Evolutionary conservation across 306 rosid genomes (phyloP).

Genomic region (Rosa chinensis): DNA sequence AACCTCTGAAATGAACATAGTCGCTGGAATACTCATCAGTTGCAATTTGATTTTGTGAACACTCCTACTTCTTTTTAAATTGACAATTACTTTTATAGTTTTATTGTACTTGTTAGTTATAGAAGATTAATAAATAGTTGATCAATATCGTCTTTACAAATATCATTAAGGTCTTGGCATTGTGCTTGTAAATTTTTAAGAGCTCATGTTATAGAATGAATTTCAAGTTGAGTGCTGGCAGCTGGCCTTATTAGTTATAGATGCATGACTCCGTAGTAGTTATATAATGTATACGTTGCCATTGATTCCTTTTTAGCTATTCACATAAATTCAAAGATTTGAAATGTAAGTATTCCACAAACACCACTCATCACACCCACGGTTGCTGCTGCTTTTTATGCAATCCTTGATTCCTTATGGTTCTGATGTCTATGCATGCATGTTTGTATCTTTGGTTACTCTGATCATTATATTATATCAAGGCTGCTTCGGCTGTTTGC

Average conservation of each 20-base stretch:
- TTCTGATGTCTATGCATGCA: background rate
- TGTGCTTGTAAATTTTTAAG: background rate
- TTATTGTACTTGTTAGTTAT: background rate
- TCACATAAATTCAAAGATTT: background rate
- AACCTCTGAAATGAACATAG: background rate
- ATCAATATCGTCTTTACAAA: background rate
- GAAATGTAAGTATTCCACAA: background rate
- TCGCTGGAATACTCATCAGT: background rate
- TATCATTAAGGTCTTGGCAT: background rate
- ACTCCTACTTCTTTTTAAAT: background rate
- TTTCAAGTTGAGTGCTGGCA: background rate
- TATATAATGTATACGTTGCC: background rate
- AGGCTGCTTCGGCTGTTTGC: constrained; percentile 21
- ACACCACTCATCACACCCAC: background rate
- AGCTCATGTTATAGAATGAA: background rate
- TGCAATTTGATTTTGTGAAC: background rate
- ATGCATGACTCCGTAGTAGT: background rate
- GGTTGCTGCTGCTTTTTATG: background rate
- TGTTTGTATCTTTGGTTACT: constrained; percentile 10
- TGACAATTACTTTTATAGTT: background rate
- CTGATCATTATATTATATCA: constrained; percentile 11
- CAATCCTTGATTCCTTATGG: background rate
- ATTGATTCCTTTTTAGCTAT: background rate
- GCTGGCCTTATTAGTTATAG: background rate
- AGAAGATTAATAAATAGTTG: background rate